Percentiles rank a stretch among this genome's conserved stretches.
phyloP scores from a whole-genome alignment of 2,329 filamentous ascomycete genomes.

The Ramularia endophylla region DNA sequence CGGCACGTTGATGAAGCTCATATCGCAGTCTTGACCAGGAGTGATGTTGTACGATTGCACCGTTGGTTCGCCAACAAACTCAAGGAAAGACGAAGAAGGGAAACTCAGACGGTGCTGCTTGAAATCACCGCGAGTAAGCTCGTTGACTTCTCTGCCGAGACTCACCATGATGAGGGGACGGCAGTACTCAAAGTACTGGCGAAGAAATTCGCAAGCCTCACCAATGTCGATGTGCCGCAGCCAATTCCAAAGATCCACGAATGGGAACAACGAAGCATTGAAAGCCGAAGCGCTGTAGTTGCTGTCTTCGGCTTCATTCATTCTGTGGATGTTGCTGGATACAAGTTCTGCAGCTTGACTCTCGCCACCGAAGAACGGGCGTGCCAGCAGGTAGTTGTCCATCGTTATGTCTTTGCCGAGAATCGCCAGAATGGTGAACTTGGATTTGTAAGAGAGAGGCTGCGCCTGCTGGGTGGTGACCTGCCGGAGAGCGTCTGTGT shows the following conservation, averaged over 20 bases:
- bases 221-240: conserved; percentile 3
- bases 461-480: not conserved
- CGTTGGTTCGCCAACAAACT: not conserved
- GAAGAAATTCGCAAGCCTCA: not conserved
- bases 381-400: not conserved
- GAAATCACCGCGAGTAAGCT: not conserved
- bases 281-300: not conserved
- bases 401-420: conserved; percentile 1
- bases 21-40: not conserved
- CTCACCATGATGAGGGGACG: conserved; percentile 1
- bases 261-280: not conserved
- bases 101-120: not conserved
- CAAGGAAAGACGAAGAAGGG: not conserved
- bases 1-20: conserved; percentile 1
- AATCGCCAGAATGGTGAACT: not conserved
- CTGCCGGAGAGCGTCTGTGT: not conserved
- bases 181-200: not conserved
- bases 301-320: not conserved
- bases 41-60: not conserved
- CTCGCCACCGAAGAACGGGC: not conserved
- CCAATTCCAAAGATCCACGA: conserved; percentile 3
- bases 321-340: not conserved
- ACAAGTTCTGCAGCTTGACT: not conserved
- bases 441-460: not conserved
- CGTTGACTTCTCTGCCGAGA: not conserved